Evolutionary conservation across 2,329 filamentous ascomycete genomes (phyloP).

Genomic region (Helotiales sp.): DNA sequence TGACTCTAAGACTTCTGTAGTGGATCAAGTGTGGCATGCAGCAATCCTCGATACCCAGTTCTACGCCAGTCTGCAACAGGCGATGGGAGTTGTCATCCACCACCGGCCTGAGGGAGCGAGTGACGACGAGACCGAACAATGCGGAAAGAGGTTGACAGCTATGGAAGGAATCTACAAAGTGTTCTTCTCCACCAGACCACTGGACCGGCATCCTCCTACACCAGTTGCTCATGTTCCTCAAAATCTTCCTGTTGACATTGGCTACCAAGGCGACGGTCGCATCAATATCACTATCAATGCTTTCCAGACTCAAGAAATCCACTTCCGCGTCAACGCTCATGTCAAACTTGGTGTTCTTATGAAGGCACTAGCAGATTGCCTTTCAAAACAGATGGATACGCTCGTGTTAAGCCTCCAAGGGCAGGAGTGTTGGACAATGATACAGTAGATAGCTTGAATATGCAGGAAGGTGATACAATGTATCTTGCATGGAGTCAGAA

Average conservation of each 20-base stretch:
- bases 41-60: not conserved
- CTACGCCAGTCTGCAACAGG: not conserved
- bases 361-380: no score
- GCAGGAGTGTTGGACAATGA: no score
- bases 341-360: no score
- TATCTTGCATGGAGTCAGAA: no score
- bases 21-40: not conserved
- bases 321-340: no score
- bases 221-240: not conserved
- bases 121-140: not conserved
- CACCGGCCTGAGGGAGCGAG: not conserved
- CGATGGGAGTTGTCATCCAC: not conserved
- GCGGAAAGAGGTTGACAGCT: not conserved
- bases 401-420: no score
- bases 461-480: no score
- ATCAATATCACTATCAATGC: no score
- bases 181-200: not conserved
- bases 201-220: not conserved
- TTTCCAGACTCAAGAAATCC: no score
- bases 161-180: not conserved
- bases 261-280: no score
- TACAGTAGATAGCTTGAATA: no score
- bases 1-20: not conserved
- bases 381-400: no score
- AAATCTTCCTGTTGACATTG: slow-evolving; percentile 16